Conservation (phyloP, 352 stramenopile species). For the Phytophthora crassamura region DNA sequence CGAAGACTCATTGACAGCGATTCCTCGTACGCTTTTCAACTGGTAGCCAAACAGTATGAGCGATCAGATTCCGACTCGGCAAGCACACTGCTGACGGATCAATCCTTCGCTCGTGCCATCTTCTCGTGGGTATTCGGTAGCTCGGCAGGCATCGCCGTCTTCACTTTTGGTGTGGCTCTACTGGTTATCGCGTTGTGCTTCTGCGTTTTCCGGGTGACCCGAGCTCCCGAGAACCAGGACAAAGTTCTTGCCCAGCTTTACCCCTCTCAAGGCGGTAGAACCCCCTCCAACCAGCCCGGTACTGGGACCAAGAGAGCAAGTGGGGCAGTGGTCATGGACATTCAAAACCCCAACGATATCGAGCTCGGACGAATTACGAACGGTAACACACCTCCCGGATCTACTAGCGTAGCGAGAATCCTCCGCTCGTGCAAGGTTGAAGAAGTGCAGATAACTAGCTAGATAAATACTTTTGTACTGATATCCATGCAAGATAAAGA, state of each 20-base stretch:
- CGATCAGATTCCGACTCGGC: constrained; percentile 13
- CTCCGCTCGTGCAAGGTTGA: too few species aligned
- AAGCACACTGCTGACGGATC: constrained; percentile 47
- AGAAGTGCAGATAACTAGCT: too few species aligned
- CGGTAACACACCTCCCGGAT: not conserved
- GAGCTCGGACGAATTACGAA: not conserved
- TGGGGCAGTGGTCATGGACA: constrained; percentile 31
- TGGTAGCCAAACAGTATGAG: constrained; percentile 54
- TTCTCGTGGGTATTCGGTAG: constrained; percentile 60
- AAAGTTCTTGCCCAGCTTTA: constrained; percentile 38
- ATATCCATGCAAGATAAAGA: too few species aligned
- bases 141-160: constrained; percentile 53
- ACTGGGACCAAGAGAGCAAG: not conserved
- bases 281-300: not conserved
- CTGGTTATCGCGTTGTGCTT: constrained; percentile 49
- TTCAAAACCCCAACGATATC: constrained; percentile 14
- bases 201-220: constrained; percentile 62
- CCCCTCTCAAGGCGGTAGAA: constrained; percentile 2
- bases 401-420: too few species aligned
- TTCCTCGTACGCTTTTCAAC: constrained; percentile 35
- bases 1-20: not conserved
- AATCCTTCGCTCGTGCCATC: constrained; percentile 55
- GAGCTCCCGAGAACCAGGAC: constrained; percentile 75
- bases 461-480: too few species aligned
- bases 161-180: constrained; percentile 49